These are phyloP conservation scores for Glycine tomentella DNA, from an alignment of 306 rosid species.

Conservation along the genomic window DNA sequence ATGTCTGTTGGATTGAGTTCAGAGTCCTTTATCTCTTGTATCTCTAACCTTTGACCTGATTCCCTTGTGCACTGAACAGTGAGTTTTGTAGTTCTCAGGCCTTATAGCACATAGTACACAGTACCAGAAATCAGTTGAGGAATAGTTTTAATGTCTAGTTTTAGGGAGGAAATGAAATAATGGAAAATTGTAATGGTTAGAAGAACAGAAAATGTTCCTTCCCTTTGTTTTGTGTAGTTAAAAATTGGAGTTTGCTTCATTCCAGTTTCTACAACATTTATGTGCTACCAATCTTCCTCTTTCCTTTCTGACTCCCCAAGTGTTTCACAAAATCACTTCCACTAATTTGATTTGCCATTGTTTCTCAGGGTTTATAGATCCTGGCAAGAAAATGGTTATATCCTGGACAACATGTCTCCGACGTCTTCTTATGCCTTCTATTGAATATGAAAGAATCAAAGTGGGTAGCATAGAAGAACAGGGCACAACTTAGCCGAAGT, in stretches of 20 bases:
- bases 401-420: background rate
- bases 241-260: conserved; percentile 16
- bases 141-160: background rate
- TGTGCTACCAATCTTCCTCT: conserved; percentile 13
- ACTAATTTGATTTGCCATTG: conserved; percentile 36
- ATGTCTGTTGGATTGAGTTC: conserved; percentile 26
- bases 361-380: conserved; percentile 38
- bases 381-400: conserved; percentile 17
- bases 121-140: background rate
- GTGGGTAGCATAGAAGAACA: conserved; percentile 24
- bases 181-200: conserved; percentile 5
- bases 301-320: conserved; percentile 9
- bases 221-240: conserved; percentile 7
- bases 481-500: background rate
- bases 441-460: conserved; percentile 21
- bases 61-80: conserved; percentile 4
- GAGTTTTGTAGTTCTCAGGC: conserved; percentile 5
- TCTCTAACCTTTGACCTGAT: conserved; percentile 7
- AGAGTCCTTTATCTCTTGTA: conserved; percentile 1
- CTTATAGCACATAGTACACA: background rate
- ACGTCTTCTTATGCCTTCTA: background rate
- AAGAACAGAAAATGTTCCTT: conserved; percentile 7
- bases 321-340: conserved; percentile 4
- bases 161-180: conserved; percentile 2
- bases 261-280: conserved; percentile 15